Percentiles rank a stretch among this genome's conserved stretches.
Conservation (phyloP, 768 basidiomycete species). For the Rhodocollybia butyracea region DNA sequence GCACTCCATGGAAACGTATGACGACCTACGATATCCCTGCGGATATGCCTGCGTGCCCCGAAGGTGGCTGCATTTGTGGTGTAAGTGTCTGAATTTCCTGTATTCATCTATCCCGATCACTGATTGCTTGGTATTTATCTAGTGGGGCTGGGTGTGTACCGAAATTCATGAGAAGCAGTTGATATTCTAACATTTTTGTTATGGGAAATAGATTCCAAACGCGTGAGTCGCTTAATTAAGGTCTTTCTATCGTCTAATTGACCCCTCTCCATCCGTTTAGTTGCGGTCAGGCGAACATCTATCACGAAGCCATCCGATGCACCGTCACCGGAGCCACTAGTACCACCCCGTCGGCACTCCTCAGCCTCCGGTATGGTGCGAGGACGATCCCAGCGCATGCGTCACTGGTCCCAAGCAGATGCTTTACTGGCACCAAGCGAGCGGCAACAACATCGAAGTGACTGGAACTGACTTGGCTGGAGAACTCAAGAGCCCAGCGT, state of each 20-base stretch:
- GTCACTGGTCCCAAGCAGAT: no score
- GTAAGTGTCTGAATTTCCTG: conserved; percentile 6
- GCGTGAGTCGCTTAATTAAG: conserved; percentile 26
- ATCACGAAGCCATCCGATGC: conserved; percentile 43
- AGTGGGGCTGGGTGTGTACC: conserved; percentile 54
- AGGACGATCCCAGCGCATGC: no score
- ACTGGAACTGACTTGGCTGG: no score
- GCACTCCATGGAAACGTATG: conserved; percentile 52
- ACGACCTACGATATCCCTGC: conserved; percentile 47
- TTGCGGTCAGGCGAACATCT: conserved; percentile 55
- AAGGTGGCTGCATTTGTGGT: conserved; percentile 39
- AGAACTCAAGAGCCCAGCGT: no score
- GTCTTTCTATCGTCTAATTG: neutral
- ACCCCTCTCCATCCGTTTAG: conserved; percentile 17
- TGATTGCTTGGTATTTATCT: conserved; percentile 4
- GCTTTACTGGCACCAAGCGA: no score
- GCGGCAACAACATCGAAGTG: no score
- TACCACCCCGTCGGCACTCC: conserved; percentile 34
- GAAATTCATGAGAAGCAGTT: no score
- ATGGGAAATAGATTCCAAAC: conserved; percentile 38
- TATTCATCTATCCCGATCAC: neutral
- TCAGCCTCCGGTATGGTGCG: conserved; percentile 42
- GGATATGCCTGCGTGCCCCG: conserved; percentile 45
- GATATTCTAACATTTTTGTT: no score
- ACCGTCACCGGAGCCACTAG: conserved; percentile 42